phyloP scores from a whole-genome alignment of 1,284 basidiomycete species.

The Mixia osmundae region DNA sequence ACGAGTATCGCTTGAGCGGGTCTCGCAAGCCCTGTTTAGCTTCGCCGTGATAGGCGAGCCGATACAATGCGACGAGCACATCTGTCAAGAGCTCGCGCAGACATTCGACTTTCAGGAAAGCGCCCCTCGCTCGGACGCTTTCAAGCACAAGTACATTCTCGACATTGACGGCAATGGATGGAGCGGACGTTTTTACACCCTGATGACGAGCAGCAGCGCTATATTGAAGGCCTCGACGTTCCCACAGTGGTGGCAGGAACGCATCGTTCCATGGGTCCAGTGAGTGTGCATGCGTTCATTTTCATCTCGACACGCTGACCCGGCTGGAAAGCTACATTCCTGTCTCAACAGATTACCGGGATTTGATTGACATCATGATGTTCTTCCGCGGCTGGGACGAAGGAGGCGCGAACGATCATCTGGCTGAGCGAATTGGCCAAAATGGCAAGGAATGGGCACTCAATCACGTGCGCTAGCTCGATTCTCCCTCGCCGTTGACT shows the following conservation, averaged over 20 bases:
- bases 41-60: no score
- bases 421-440: slow-evolving; percentile 25
- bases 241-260: slow-evolving; percentile 26
- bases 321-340: no score
- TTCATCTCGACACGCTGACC: no score
- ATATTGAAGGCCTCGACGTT: slow-evolving; percentile 25
- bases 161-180: slow-evolving; percentile 29
- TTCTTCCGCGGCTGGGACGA: no score
- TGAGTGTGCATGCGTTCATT: slow-evolving; percentile 9
- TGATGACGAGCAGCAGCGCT: slow-evolving; percentile 25
- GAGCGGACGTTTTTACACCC: slow-evolving; percentile 20
- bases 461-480: no score
- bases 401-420: slow-evolving; percentile 24
- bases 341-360: slow-evolving; percentile 19
- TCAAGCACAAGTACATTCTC: slow-evolving; percentile 24
- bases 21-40: no score
- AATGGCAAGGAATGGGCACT: slow-evolving; percentile 24
- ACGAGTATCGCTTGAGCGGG: no score
- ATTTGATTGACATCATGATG: slow-evolving; percentile 27
- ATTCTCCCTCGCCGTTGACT: no score
- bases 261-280: slow-evolving; percentile 23
- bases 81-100: slow-evolving; percentile 15
- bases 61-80: slow-evolving; percentile 18
- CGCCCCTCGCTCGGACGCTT: slow-evolving; percentile 16
- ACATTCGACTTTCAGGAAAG: slow-evolving; percentile 13